Evolutionary conservation across 2,329 filamentous ascomycete species (phyloP).

Genomic region (Monosporascus sp.): DNA sequence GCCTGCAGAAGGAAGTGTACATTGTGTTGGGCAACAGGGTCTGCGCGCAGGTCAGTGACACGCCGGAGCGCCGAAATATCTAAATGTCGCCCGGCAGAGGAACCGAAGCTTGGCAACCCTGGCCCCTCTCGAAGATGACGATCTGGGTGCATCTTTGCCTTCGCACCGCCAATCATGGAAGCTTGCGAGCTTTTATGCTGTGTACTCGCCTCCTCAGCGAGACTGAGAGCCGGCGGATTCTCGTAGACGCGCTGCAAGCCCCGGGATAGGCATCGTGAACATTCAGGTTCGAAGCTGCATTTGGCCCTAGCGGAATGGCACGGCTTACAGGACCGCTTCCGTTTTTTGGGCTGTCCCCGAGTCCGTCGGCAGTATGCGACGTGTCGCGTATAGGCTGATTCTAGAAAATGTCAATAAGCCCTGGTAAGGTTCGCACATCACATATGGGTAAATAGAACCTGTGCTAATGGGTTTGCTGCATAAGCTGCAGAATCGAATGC

Average conservation of each 20-base stretch:
- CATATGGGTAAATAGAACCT: slow-evolving; percentile 8
- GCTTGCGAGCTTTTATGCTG: background rate
- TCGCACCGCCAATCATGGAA: background rate
- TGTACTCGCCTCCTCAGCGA: background rate
- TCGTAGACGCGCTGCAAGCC: slow-evolving; percentile 20
- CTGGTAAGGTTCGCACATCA: background rate
- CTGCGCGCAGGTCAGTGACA: slow-evolving; percentile 11
- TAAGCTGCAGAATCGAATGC: slow-evolving; percentile 16
- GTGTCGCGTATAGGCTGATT: slow-evolving; percentile 20
- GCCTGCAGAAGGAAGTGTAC: slow-evolving; percentile 15
- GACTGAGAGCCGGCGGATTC: slow-evolving; percentile 1
- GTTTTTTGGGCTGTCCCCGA: slow-evolving; percentile 14
- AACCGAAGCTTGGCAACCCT: slow-evolving; percentile 3
- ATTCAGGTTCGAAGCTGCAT: slow-evolving; percentile 20
- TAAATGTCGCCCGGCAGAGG: slow-evolving; percentile 4
- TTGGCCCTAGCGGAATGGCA: slow-evolving; percentile 20
- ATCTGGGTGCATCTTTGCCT: background rate
- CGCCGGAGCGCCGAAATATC: slow-evolving; percentile 9
- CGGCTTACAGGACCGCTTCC: slow-evolving; percentile 19
- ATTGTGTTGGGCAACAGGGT: slow-evolving; percentile 14
- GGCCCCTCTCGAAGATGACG: background rate
- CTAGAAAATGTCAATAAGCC: slow-evolving; percentile 4
- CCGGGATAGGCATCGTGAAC: slow-evolving; percentile 15
- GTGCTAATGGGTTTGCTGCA: slow-evolving; percentile 20
- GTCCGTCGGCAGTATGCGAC: slow-evolving; percentile 19